Conservation (phyloP, 2,329 filamentous ascomycete species). For the Rosellinia necatrix region DNA sequence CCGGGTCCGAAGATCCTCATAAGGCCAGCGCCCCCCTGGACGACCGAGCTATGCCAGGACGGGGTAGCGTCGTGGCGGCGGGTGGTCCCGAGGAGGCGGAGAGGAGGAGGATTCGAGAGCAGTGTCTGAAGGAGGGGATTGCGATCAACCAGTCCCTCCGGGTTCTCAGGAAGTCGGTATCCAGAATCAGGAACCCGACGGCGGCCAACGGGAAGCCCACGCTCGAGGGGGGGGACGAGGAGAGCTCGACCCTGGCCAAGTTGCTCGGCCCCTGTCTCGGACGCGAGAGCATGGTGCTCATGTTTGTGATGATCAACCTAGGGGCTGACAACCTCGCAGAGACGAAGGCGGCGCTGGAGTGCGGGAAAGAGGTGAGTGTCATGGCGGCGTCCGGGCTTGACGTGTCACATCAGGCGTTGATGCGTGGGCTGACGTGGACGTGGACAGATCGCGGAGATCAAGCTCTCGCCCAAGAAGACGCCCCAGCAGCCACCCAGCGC, state of each 20-base stretch:
- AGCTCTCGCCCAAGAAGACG: conserved; percentile 5
- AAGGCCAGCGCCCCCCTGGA: not conserved
- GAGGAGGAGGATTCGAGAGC: not conserved
- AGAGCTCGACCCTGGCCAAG: conserved; percentile 28
- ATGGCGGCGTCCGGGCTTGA: not conserved
- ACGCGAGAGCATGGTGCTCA: conserved; percentile 34
- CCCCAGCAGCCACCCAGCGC: not conserved
- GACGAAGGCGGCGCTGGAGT: conserved; percentile 27
- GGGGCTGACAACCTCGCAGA: conserved; percentile 11
- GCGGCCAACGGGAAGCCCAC: conserved; percentile 3
- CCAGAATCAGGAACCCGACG: conserved; percentile 8
- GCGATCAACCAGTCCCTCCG: conserved; percentile 34
- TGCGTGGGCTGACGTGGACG: not conserved
- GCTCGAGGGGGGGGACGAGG: conserved; percentile 18
- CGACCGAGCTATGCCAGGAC: not conserved
- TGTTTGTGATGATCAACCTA: conserved; percentile 40
- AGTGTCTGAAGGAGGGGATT: conserved; percentile 27
- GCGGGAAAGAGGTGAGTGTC: conserved; percentile 24
- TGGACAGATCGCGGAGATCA: conserved; percentile 11
- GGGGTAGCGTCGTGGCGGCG: not conserved
- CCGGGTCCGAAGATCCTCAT: conserved; percentile 10
- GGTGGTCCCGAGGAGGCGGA: not conserved
- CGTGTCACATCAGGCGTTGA: not conserved
- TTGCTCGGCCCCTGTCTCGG: conserved; percentile 33
- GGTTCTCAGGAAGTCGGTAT: not conserved